Percentiles rank a stretch among this genome's conserved stretches.
phyloP scores from a whole-genome alignment of 495 filamentous ascomycete genomes.

The Trichoderma erinaceum region DNA sequence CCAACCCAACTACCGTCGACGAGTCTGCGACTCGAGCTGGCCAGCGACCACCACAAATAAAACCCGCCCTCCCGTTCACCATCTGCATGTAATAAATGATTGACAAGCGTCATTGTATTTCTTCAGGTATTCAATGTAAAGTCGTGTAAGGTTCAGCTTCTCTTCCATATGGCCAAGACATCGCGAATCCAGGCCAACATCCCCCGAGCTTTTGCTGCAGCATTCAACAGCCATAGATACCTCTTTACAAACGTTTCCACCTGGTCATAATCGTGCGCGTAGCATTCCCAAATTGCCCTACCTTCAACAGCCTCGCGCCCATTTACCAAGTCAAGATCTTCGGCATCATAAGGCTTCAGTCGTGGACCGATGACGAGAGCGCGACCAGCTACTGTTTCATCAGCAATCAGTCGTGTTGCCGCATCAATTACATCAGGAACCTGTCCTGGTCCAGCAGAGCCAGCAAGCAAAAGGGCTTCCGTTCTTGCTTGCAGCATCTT shows the following conservation, averaged over 20 bases:
- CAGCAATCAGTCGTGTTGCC: slow-evolving; percentile 36
- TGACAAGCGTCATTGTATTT: not conserved
- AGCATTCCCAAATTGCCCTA: slow-evolving; percentile 47
- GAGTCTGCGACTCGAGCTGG: slow-evolving; percentile 53
- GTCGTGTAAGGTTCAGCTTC: not conserved
- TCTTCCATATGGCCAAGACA: slow-evolving; percentile 26
- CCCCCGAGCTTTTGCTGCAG: slow-evolving; percentile 37
- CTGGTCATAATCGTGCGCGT: slow-evolving; percentile 52
- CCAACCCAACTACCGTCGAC: slow-evolving; percentile 50
- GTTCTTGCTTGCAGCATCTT: slow-evolving; percentile 38
- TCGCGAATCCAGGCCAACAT: slow-evolving; percentile 46
- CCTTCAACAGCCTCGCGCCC: slow-evolving; percentile 14
- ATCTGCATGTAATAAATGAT: not conserved
- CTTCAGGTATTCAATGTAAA: not conserved
- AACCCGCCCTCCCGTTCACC: slow-evolving; percentile 50
- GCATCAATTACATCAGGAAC: slow-evolving; percentile 45
- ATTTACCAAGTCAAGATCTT: slow-evolving; percentile 26
- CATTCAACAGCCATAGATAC: slow-evolving; percentile 44
- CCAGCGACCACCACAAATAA: slow-evolving; percentile 55
- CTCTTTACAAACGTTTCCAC: slow-evolving; percentile 45
- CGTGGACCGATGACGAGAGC: slow-evolving; percentile 48
- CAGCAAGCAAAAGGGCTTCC: slow-evolving; percentile 47
- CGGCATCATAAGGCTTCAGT: slow-evolving; percentile 33
- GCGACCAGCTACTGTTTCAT: slow-evolving; percentile 45
- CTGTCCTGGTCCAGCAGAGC: slow-evolving; percentile 39